These are phyloP conservation scores for Raphanus raphanistrum DNA, from an alignment of 345 rosid species.

Conservation along the genomic window DNA sequence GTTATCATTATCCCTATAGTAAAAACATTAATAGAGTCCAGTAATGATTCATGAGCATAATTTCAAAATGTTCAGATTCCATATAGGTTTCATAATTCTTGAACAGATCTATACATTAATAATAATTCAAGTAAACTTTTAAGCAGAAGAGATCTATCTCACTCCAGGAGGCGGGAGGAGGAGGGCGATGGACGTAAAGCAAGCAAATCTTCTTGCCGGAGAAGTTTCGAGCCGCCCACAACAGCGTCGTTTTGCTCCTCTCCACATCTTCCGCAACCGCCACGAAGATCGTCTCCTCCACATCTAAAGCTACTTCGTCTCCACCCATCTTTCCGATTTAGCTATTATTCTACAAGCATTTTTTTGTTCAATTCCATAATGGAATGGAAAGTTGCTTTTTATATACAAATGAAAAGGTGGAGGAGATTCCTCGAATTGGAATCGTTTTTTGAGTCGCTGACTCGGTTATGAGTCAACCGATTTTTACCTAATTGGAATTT, in stretches of 20 bases:
- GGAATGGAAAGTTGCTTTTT: constrained; percentile 22
- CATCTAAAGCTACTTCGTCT: constrained; percentile 37
- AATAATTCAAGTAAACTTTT: too few relatives aligned
- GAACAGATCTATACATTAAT: constrained; percentile 16
- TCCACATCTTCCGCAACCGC: constrained; percentile 74
- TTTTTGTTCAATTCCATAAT: neutral
- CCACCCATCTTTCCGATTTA: constrained; percentile 44
- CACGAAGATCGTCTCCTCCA: constrained; percentile 67
- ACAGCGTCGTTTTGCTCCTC: constrained; percentile 55
- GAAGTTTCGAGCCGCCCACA: constrained; percentile 71
- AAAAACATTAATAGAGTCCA: too few relatives aligned
- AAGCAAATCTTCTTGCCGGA: constrained; percentile 68
- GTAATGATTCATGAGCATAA: too few relatives aligned
- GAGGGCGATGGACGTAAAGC: constrained; percentile 71
- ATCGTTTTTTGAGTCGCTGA: constrained; percentile 35
- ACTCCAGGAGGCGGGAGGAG: constrained; percentile 50
- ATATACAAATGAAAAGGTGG: constrained; percentile 22
- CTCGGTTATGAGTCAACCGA: constrained; percentile 39
- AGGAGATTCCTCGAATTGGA: constrained; percentile 36
- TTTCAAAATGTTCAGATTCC: neutral
- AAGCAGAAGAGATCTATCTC: constrained; percentile 36
- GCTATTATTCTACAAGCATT: neutral
- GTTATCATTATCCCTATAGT: too few relatives aligned
- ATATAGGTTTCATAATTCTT: neutral
- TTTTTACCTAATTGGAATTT: neutral